Base-by-base conservation (phyloP, 106 monocot species). In the Dendrobium catenatum region DNA sequence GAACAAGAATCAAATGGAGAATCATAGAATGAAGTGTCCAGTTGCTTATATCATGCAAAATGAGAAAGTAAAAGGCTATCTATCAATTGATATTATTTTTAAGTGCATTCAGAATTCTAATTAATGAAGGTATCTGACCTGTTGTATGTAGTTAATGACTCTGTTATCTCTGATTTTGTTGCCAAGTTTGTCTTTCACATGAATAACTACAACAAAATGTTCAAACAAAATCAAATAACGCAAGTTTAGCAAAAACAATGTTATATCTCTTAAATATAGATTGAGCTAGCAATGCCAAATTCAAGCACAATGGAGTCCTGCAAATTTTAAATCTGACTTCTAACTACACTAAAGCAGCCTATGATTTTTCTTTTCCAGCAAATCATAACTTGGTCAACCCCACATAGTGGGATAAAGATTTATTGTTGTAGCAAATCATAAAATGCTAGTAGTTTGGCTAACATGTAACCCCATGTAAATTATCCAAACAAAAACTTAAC, bases 181-280 rank as follows among this genome's bases (percentile, higher is more conserved):
- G 48, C 92, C 85, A 19, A 48, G 80, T 55, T 86, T 84, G 85
- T 92, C 92, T 88, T 86, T 87, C 31, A 89, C 92, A 88, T 89
- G 92, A 75, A 92, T 88, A 26, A 92, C 92, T 90, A 68, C 70
- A 83, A 76, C 9, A 79, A 54, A 72, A 55, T 27, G 42, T n/a
- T 72, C 16, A 80, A 42, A 46, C 0, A 76, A 5, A 0, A 85
- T 77, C 67, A 85, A 42, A 41, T 17, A 80, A 68, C 58, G 11
- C 18, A n/a, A 61, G 51, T 22, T 49, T 77, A 20, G 17, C 7
- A 46, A n/a, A 4, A 22, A 61, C 22, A 22, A 22, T 61, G 61
- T 20, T 24, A 54, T 54, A 61, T n/a, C 61, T 61, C 6, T 61
- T 61, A 1, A n/a, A 22, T 6, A 61, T 4, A 61, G 61, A 58